A percentile compares a stretch with the other conserved stretches of the same genome.
Evolutionary conservation across 2,329 filamentous ascomycete species (phyloP).

Genomic region (Fusarium circinatum): DNA sequence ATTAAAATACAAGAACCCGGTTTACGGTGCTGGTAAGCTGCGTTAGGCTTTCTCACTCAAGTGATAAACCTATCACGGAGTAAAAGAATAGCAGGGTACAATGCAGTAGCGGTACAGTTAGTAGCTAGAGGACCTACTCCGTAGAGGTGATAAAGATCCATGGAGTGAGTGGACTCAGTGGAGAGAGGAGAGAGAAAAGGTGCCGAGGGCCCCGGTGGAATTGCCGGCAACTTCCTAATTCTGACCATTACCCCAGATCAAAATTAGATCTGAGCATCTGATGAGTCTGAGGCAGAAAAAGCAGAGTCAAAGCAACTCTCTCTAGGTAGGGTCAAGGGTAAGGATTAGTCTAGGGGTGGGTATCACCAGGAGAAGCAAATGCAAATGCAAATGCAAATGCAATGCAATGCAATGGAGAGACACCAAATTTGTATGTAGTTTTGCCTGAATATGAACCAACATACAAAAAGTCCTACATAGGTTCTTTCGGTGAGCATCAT

Average conservation of each 20-base stretch:
- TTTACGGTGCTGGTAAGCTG: constrained; percentile 3
- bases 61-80: background rate
- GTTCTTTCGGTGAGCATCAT: background rate
- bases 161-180: background rate
- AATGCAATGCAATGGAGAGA: background rate
- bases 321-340: background rate
- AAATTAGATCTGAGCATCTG: background rate
- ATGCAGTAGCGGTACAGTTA: background rate
- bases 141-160: background rate
- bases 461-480: background rate
- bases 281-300: background rate
- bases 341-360: constrained; percentile 8
- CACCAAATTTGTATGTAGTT: background rate
- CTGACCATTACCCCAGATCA: constrained; percentile 8
- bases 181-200: background rate
- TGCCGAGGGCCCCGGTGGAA: constrained; percentile 14
- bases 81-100: background rate
- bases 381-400: background rate
- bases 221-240: constrained; percentile 13
- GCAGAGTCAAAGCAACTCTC: background rate
- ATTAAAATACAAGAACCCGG: background rate
- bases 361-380: constrained; percentile 9
- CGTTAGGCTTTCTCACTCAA: background rate
- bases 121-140: background rate
- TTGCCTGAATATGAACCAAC: constrained; percentile 3